phyloP scores from a whole-genome alignment of 148 eudicot genomes.

The Persicaria maculosa region DNA sequence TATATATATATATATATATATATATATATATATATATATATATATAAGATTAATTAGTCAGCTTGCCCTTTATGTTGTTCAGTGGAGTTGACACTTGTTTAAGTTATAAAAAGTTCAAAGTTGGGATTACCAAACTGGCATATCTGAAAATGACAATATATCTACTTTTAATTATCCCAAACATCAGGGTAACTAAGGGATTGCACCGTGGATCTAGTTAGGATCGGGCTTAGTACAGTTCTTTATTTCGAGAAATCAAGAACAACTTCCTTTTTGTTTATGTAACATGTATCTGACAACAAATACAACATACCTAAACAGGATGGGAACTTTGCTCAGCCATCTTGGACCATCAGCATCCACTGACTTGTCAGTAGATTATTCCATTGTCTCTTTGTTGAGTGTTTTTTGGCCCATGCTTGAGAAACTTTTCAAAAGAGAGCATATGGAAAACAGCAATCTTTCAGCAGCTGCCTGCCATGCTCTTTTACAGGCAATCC shows the following conservation, averaged over 20 bases:
- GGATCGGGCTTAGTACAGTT: background rate
- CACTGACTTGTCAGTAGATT: slow-evolving; percentile 40
- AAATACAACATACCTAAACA: slow-evolving; percentile 20
- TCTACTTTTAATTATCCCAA: background rate
- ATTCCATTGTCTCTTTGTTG: slow-evolving; percentile 46
- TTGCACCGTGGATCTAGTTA: background rate
- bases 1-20: too few species aligned
- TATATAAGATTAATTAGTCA: background rate
- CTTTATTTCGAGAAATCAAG: background rate
- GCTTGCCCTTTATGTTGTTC: background rate
- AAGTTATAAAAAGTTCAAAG: background rate
- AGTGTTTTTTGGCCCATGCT: slow-evolving; percentile 87
- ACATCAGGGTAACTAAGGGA: too few species aligned
- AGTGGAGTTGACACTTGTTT: background rate
- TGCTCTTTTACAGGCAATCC: slow-evolving; percentile 83
- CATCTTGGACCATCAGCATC: slow-evolving; percentile 55
- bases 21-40: too few species aligned
- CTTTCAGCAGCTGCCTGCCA: slow-evolving; percentile 81
- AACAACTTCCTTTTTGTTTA: background rate
- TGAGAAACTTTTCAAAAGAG: slow-evolving; percentile 67
- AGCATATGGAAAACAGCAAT: slow-evolving; percentile 65
- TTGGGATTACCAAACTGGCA: background rate
- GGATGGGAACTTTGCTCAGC: slow-evolving; percentile 73
- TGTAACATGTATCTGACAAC: background rate
- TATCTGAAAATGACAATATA: background rate